A percentile compares a stretch with the other conserved stretches of the same genome.
Conservation (phyloP, 2,329 filamentous ascomycete genomes). For the Pseudocercospora fuligena region DNA sequence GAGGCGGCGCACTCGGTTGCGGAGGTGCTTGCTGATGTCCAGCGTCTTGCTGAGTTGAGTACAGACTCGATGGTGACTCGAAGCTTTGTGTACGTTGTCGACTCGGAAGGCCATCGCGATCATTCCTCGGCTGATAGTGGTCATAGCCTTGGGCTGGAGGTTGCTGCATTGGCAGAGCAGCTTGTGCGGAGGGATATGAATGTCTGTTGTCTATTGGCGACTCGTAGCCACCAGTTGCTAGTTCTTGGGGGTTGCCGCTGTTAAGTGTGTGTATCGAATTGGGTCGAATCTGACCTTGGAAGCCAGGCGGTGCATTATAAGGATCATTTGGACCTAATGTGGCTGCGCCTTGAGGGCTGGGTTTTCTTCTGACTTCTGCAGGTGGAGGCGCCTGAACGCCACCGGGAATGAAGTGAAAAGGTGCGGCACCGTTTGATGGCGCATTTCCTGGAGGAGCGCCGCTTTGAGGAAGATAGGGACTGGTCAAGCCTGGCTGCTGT, state of each 20-base stretch:
- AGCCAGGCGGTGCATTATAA: slow-evolving; percentile 41
- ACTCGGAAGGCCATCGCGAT: slow-evolving; percentile 31
- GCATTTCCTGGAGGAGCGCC: slow-evolving; percentile 28
- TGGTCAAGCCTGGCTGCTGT: slow-evolving; percentile 37
- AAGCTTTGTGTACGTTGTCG: slow-evolving; percentile 38
- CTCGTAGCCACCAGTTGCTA: slow-evolving; percentile 53
- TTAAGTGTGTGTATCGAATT: slow-evolving; percentile 46
- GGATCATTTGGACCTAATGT: slow-evolving; percentile 40
- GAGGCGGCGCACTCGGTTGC: slow-evolving; percentile 40
- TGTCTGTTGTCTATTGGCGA: slow-evolving; percentile 53
- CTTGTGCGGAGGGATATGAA: slow-evolving; percentile 42
- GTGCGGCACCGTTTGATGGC: slow-evolving; percentile 33
- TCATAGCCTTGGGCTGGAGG: slow-evolving; percentile 35
- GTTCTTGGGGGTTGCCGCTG: slow-evolving; percentile 51
- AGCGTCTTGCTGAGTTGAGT: slow-evolving; percentile 33
- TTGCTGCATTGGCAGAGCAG: slow-evolving; percentile 27
- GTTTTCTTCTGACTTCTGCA: slow-evolving; percentile 35
- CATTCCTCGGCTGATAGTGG: slow-evolving; percentile 28
- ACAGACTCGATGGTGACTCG: slow-evolving; percentile 37
- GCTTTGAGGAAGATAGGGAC: slow-evolving; percentile 34
- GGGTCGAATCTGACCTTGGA: slow-evolving; percentile 45
- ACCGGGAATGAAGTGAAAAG: slow-evolving; percentile 45
- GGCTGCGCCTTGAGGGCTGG: slow-evolving; percentile 34
- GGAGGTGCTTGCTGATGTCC: slow-evolving; percentile 26
- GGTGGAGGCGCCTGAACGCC: slow-evolving; percentile 35